A percentile compares a stretch with the other conserved stretches of the same genome.
These are phyloP conservation scores for Thielaviopsis ethacetica DNA, from an alignment of 2,329 filamentous ascomycete genomes.

Conservation along the genomic window DNA sequence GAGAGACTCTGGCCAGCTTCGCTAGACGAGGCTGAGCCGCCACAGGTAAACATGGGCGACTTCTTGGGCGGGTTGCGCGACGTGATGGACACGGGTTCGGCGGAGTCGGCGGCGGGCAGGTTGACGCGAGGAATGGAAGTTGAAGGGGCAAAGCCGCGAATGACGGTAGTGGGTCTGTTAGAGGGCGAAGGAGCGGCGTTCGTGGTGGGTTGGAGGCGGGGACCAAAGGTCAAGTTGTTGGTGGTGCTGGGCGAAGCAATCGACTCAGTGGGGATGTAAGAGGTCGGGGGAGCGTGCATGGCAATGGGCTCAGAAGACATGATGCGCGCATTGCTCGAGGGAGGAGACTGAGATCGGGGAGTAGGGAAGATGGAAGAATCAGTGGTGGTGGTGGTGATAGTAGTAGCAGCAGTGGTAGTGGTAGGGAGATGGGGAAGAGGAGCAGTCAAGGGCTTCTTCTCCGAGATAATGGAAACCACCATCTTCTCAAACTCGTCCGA, in stretches of 20 bases:
- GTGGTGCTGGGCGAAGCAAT: constrained; percentile 16
- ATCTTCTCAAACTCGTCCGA: constrained; percentile 81
- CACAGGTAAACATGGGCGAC: constrained; percentile 51
- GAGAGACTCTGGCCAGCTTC: constrained; percentile 34
- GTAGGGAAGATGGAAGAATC: constrained; percentile 26
- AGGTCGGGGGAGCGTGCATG: constrained; percentile 16
- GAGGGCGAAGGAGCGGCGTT: neutral
- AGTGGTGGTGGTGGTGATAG: constrained; percentile 18
- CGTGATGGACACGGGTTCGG: constrained; percentile 19
- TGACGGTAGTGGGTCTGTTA: constrained; percentile 16
- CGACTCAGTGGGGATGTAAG: constrained; percentile 10
- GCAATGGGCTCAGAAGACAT: constrained; percentile 14
- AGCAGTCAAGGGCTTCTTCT: constrained; percentile 51
- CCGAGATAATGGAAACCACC: constrained; percentile 81
- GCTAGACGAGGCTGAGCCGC: constrained; percentile 64
- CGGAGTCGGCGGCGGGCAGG: constrained; percentile 16
- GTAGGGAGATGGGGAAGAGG: constrained; percentile 27
- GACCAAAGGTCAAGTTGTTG: constrained; percentile 23
- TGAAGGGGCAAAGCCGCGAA: constrained; percentile 74
- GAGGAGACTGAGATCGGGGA: constrained; percentile 16
- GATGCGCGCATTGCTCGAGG: constrained; percentile 18
- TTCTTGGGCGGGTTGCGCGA: constrained; percentile 56
- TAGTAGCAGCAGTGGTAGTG: constrained; percentile 8
- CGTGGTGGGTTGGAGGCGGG: neutral
- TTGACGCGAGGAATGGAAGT: constrained; percentile 7